Base-by-base conservation (phyloP, 2,329 filamentous ascomycete genomes). In the Metarhizium guizhouense region DNA sequence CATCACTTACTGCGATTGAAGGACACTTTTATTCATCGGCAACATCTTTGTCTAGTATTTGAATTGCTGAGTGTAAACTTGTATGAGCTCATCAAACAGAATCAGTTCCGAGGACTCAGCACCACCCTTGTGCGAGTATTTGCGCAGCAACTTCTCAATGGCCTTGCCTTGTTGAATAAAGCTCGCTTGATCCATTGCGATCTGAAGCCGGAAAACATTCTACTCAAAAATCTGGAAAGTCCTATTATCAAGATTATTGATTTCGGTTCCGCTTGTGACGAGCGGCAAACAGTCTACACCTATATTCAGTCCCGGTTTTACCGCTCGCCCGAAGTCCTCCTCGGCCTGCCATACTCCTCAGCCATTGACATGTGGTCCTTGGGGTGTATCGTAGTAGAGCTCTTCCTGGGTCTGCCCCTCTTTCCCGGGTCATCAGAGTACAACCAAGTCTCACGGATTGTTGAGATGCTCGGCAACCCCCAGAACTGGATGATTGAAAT, bases 181-280 rank as follows among this genome's bases (percentile, higher is more conserved):
- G 94, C 94, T 36, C 89, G 94, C 59, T 74, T 99, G 64, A 99
- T 99, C 64, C 94, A 99, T 72, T 99, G 94, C 72, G 94, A 99
- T 78, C 71, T 99, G 69, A 99, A 99, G 70, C 94, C 94, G 0
- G 94, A 99, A 72, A 99, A 99, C 64, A 99, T 99, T 56, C 74
- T 99, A 47, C 78, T 99, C 54, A 99, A 99, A 73, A 99, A 99
- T 68, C 84, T 99, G 47, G 94, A 99, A 71, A 97, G 93, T 65
- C 94, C 94, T 3, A 97, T 99, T 63, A 99, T 99, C 80, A 99
- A 99, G 72, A 96, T 99, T 66, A 99, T 99, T 70, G 94, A 99
- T 78, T 99, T 99, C 68, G 94, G 94, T 47, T 99, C 94, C 42
- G 94, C 94, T 14, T 99, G 94, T 71, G 94, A 99, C 70, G 94